These are phyloP conservation scores for Kodamaea fungicola DNA, from an alignment of 1,139 yeast species.

Conservation along the genomic window DNA sequence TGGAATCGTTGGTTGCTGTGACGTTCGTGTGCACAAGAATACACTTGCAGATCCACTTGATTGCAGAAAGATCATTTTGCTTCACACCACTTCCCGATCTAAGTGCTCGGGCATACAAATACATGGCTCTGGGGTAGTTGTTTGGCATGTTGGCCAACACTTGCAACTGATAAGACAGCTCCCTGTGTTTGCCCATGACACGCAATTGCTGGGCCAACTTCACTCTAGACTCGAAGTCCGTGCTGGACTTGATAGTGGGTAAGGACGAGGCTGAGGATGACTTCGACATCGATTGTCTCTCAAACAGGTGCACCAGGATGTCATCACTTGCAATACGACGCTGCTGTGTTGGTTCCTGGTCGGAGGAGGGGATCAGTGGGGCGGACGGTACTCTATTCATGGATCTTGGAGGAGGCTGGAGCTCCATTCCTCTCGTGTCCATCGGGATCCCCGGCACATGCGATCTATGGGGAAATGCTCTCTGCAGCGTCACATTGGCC, in stretches of 20 bases:
- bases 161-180: conserved; percentile 67
- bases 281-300: not conserved
- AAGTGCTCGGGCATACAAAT: conserved; percentile 66
- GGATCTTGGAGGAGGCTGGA: conserved; percentile 9
- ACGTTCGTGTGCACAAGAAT: conserved; percentile 19
- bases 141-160: conserved; percentile 59
- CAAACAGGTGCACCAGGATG: not conserved
- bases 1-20: conserved; percentile 8
- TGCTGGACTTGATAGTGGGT: not conserved
- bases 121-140: conserved; percentile 59
- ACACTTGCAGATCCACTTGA: conserved; percentile 56
- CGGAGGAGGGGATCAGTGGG: conserved; percentile 1
- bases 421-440: conserved; percentile 1
- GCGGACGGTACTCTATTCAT: conserved; percentile 5
- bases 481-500: conserved; percentile 18
- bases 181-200: conserved; percentile 58
- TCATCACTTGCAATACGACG: not conserved
- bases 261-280: not conserved
- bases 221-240: conserved; percentile 37
- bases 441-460: conserved; percentile 1
- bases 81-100: conserved; percentile 71
- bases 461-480: conserved; percentile 1
- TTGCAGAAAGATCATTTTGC: conserved; percentile 53
- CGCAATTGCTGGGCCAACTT: conserved; percentile 53
- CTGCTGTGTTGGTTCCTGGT: not conserved